These are phyloP conservation scores for Fraxinus latifolia DNA, from an alignment of 305 asterid species.

Conservation along the genomic window DNA sequence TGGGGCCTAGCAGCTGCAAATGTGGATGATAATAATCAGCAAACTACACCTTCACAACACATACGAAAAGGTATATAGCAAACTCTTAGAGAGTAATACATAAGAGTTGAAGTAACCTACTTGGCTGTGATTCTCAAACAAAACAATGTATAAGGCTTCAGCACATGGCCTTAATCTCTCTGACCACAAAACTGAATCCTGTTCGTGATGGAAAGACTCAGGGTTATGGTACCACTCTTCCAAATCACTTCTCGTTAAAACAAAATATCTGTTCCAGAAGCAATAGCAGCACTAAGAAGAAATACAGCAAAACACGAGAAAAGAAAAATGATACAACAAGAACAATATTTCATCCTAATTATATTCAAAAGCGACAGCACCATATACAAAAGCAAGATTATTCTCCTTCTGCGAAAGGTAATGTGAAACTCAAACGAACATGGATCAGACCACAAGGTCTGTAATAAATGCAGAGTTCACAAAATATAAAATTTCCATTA, in stretches of 20 bases:
- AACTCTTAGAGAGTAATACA: conserved; percentile 19
- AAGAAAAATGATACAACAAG: background rate
- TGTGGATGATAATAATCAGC: conserved; percentile 28
- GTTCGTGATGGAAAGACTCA: conserved; percentile 89
- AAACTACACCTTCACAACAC: conserved; percentile 26
- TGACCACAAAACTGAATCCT: conserved; percentile 88
- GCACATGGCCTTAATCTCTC: conserved; percentile 97
- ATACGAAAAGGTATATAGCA: conserved; percentile 14
- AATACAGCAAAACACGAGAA: background rate
- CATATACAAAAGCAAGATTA: background rate
- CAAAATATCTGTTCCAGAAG: conserved; percentile 71
- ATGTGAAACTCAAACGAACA: background rate
- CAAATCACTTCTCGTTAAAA: conserved; percentile 73
- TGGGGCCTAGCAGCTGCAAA: conserved; percentile 84
- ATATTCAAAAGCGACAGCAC: conserved; percentile 3
- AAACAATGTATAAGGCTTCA: conserved; percentile 86
- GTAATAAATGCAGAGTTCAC: background rate
- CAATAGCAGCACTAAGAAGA: conserved; percentile 22
- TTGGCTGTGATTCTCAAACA: conserved; percentile 88
- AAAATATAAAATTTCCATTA: background rate
- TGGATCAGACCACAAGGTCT: background rate
- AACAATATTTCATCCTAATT: background rate
- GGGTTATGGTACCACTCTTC: conserved; percentile 92
- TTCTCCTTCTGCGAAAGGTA: background rate
- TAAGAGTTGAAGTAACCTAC: conserved; percentile 43